phyloP scores from a whole-genome alignment of 2,329 filamentous ascomycete genomes.

The Phialophora tarda region DNA sequence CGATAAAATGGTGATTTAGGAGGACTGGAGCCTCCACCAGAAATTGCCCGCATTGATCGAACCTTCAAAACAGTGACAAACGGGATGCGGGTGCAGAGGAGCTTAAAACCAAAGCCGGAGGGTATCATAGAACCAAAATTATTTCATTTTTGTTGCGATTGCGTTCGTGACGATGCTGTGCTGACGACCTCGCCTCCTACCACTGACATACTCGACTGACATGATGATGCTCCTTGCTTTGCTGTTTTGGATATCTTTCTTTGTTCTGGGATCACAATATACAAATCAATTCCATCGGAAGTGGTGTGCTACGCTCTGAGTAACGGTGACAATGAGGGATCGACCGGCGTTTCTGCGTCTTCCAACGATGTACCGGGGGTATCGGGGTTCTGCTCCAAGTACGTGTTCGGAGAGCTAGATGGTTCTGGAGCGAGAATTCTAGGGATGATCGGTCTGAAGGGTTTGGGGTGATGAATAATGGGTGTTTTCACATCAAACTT shows the following conservation, averaged over 20 bases:
- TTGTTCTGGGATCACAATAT: constrained; percentile 5
- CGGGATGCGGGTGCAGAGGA: constrained; percentile 1
- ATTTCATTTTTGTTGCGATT: constrained; percentile 13
- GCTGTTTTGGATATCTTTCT: constrained; percentile 6
- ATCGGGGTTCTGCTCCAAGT: background rate
- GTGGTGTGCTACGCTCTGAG: background rate
- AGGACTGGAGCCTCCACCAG: background rate
- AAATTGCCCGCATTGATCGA: background rate
- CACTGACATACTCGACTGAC: background rate
- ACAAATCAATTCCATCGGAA: constrained; percentile 5
- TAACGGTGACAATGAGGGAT: constrained; percentile 2
- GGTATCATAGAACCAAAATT: constrained; percentile 10
- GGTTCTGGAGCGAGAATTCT: background rate
- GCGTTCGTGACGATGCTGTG: constrained; percentile 8
- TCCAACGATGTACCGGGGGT: background rate
- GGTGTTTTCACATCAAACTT: background rate
- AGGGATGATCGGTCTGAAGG: background rate
- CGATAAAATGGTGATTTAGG: background rate
- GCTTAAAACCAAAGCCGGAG: constrained; percentile 2
- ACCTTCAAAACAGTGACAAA: background rate
- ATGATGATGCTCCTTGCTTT: constrained; percentile 4
- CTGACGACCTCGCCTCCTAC: background rate
- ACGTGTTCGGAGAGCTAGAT: background rate
- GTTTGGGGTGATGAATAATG: background rate
- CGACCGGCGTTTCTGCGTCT: constrained; percentile 2